Evolutionary conservation across 805 yeast genomes (phyloP).

Genomic region (Candida hispaniensis): DNA sequence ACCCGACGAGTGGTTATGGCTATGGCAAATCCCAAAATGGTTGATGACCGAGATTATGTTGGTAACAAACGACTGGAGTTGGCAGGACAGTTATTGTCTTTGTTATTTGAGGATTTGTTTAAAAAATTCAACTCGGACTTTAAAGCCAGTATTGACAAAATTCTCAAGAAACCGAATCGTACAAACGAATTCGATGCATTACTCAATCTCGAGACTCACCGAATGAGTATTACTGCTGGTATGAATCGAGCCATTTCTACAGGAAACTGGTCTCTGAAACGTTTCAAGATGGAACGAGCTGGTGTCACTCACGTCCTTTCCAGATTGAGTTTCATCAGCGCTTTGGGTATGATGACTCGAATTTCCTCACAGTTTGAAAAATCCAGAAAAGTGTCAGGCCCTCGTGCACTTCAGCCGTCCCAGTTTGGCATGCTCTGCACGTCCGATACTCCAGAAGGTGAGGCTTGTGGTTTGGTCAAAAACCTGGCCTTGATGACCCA

Average conservation of each 20-base stretch:
- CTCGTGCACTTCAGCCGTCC: constrained; percentile 97
- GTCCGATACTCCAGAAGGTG: constrained; percentile 99
- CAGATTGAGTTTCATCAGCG: constrained; percentile 83
- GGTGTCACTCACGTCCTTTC: constrained; percentile 97
- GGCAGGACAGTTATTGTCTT: constrained; percentile 94
- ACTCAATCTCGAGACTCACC: constrained; percentile 77
- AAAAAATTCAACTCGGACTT: constrained; percentile 92
- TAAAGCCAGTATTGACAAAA: constrained; percentile 88
- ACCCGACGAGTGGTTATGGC: constrained; percentile 94
- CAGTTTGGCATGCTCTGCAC: constrained; percentile 99
- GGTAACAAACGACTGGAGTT: constrained; percentile 95
- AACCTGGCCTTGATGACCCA: constrained; percentile 97
- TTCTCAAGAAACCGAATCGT: constrained; percentile 84
- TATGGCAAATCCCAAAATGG: constrained; percentile 84
- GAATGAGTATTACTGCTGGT: constrained; percentile 88
- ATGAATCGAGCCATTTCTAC: constrained; percentile 94
- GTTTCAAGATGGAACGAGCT: constrained; percentile 99
- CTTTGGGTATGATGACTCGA: constrained; percentile 99
- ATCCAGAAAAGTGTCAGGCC: constrained; percentile 95
- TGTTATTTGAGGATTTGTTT: constrained; percentile 91
- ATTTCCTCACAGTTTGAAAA: constrained; percentile 98
- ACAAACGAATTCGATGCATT: constrained; percentile 93
- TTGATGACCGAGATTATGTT: constrained; percentile 97
- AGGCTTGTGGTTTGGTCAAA: constrained; percentile 97
- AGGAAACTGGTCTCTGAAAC: constrained; percentile 96